Percentiles rank a stretch among this genome's conserved stretches.
Conservation (phyloP, 2,329 filamentous ascomycete species). For the Sporothrix schenckii region DNA sequence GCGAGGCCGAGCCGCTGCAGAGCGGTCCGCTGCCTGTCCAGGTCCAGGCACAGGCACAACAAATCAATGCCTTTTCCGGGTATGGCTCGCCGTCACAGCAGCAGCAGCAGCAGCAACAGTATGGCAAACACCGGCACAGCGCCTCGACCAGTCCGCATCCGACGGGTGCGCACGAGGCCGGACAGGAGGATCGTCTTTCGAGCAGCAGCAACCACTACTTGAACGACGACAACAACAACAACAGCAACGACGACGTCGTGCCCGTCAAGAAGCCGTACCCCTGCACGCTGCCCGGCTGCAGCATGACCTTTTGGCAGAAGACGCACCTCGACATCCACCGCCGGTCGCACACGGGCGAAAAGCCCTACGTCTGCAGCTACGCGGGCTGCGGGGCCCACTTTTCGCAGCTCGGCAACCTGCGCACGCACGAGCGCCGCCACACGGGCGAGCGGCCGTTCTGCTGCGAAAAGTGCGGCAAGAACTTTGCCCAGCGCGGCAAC, state of each 20-base stretch:
- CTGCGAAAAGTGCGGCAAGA: constrained; percentile 78
- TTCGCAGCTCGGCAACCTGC: constrained; percentile 87
- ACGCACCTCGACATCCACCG: constrained; percentile 91
- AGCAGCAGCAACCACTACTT: background rate
- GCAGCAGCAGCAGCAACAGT: constrained; percentile 12
- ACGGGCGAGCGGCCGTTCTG: constrained; percentile 83
- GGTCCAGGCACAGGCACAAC: background rate
- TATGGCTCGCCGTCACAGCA: constrained; percentile 11
- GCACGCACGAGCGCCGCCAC: constrained; percentile 87
- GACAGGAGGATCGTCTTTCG: no score
- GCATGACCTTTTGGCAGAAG: constrained; percentile 85
- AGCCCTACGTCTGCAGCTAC: constrained; percentile 69
- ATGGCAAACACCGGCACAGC: background rate
- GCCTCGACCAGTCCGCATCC: constrained; percentile 3
- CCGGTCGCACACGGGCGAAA: constrained; percentile 84
- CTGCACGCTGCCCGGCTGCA: constrained; percentile 74
- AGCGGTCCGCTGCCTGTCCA: constrained; percentile 50
- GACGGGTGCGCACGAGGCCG: background rate
- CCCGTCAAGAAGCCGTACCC: constrained; percentile 41
- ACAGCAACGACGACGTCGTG: constrained; percentile 22
- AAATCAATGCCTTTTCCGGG: background rate
- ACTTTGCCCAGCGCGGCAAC: constrained; percentile 84
- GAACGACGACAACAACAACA: background rate
- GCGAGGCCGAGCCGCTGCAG: constrained; percentile 36
- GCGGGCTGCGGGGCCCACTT: constrained; percentile 72